Percentiles rank a stretch among this genome's conserved stretches.
phyloP scores from a whole-genome alignment of 2,329 filamentous ascomycete species.

The Pseudocercospora ulei region DNA sequence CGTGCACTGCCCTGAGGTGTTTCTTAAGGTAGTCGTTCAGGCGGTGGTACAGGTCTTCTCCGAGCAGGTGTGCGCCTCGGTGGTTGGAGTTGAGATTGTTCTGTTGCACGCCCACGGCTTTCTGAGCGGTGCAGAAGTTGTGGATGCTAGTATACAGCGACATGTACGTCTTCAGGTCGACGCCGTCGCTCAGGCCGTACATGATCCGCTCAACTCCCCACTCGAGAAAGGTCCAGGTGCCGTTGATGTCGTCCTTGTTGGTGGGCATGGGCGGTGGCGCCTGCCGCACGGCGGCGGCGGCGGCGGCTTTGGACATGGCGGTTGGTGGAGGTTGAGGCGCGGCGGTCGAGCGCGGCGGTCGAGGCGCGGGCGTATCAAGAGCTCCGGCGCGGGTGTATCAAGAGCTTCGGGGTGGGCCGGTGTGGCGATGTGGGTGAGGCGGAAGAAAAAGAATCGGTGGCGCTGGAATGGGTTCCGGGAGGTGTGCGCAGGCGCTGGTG shows the following conservation, averaged over 20 bases:
- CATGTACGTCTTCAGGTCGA: constrained; percentile 97
- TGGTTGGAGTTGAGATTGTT: constrained; percentile 49
- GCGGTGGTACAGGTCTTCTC: constrained; percentile 90
- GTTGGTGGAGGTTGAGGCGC: constrained; percentile 6
- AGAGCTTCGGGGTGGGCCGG: too few species aligned
- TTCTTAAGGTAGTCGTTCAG: constrained; percentile 72
- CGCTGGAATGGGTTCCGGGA: too few species aligned
- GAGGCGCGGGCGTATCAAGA: constrained; percentile 8
- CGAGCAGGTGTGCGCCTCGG: constrained; percentile 80
- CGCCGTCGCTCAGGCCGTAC: constrained; percentile 78
- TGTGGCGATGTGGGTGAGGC: too few species aligned
- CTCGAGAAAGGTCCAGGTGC: constrained; percentile 73
- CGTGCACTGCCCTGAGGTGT: constrained; percentile 63
- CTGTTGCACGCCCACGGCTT: constrained; percentile 56
- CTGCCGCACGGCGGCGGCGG: constrained; percentile 14
- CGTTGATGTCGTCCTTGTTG: constrained; percentile 35
- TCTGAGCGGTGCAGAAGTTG: constrained; percentile 98
- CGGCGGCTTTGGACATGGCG: constrained; percentile 27
- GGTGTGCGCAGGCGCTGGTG: too few species aligned
- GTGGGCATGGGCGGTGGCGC: constrained; percentile 31
- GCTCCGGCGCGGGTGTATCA: too few species aligned
- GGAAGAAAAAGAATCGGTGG: too few species aligned
- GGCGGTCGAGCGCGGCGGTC: constrained; percentile 7
- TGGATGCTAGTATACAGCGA: constrained; percentile 94
- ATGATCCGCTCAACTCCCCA: constrained; percentile 85